Evolutionary conservation across 176 grass and related monocot species (phyloP).

Genomic region (Dactylis glomerata): DNA sequence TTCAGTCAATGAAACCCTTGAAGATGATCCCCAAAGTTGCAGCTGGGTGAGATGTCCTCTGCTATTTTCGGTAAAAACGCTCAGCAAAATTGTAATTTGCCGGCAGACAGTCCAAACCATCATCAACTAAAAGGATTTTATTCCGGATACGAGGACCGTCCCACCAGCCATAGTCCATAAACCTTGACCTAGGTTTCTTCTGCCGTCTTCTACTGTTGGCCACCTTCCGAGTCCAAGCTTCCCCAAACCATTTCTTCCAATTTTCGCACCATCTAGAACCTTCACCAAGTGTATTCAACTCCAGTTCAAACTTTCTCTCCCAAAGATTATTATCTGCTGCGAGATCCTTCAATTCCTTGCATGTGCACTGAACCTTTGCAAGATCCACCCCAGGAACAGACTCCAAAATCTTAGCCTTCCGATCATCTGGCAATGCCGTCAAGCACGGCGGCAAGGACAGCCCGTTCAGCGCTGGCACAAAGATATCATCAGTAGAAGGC

Average conservation of each 20-base stretch:
- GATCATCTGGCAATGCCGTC: constrained; percentile 61
- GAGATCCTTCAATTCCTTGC: constrained; percentile 68
- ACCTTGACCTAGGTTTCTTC: not conserved
- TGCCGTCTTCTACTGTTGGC: not conserved
- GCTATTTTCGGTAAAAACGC: too few species aligned
- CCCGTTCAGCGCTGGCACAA: constrained; percentile 50
- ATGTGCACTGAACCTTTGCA: constrained; percentile 50
- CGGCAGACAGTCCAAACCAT: constrained; percentile 42
- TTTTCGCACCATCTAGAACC: constrained; percentile 1
- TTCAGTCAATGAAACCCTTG: constrained; percentile 32
- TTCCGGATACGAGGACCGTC: constrained; percentile 21
- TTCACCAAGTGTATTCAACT: constrained; percentile 24
- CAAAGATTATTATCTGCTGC: constrained; percentile 69
- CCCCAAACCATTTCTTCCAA: constrained; percentile 53
- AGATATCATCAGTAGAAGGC: constrained; percentile 66
- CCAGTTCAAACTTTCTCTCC: constrained; percentile 47
- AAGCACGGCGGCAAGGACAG: constrained; percentile 66
- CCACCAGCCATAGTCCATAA: constrained; percentile 29
- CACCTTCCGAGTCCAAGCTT: constrained; percentile 32
- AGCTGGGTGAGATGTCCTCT: constrained; percentile 42
- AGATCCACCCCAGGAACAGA: constrained; percentile 47
- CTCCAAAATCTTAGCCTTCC: constrained; percentile 64
- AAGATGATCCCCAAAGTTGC: constrained; percentile 34
- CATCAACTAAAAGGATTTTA: constrained; percentile 36
- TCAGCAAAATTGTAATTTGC: constrained; percentile 27